phyloP scores from a whole-genome alignment of 2,329 filamentous ascomycete species.

The Rhinocladiella similis region DNA sequence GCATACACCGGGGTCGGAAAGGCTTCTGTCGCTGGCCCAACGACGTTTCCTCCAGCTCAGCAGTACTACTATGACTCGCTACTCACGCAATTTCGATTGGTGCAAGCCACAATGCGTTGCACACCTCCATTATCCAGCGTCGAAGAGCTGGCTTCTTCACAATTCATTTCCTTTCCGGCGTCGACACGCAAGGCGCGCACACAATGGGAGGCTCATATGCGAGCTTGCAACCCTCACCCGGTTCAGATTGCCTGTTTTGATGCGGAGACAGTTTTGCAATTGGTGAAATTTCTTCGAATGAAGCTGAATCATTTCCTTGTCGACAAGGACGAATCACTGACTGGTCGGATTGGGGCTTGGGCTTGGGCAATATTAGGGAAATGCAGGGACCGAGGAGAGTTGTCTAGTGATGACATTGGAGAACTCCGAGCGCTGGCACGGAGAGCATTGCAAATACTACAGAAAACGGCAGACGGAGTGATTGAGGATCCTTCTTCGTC shows the following conservation, averaged over 20 bases:
- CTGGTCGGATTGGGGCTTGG: slow-evolving; percentile 74
- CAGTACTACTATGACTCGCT: slow-evolving; percentile 69
- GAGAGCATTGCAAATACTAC: slow-evolving; percentile 64
- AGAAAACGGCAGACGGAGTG: slow-evolving; percentile 35
- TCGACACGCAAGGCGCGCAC: slow-evolving; percentile 54
- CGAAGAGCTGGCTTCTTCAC: slow-evolving; percentile 53
- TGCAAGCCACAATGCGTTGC: slow-evolving; percentile 63
- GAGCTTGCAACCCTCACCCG: slow-evolving; percentile 47
- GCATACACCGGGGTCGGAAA: slow-evolving; percentile 69
- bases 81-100: slow-evolving; percentile 61
- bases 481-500: not conserved
- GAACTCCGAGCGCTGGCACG: slow-evolving; percentile 78
- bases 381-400: slow-evolving; percentile 70
- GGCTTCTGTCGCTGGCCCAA: slow-evolving; percentile 32
- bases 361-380: slow-evolving; percentile 79
- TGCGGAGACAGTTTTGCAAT: slow-evolving; percentile 63
- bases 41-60: slow-evolving; percentile 56
- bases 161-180: slow-evolving; percentile 55
- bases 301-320: slow-evolving; percentile 66
- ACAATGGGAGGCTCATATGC: slow-evolving; percentile 54
- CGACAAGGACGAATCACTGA: slow-evolving; percentile 58
- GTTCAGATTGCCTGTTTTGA: slow-evolving; percentile 54
- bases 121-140: slow-evolving; percentile 56
- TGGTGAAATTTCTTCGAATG: slow-evolving; percentile 61
- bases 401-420: slow-evolving; percentile 74